Percentiles rank a stretch among this genome's conserved stretches.
Conservation (phyloP, 257 asterid species). For the Echites panduratus region DNA sequence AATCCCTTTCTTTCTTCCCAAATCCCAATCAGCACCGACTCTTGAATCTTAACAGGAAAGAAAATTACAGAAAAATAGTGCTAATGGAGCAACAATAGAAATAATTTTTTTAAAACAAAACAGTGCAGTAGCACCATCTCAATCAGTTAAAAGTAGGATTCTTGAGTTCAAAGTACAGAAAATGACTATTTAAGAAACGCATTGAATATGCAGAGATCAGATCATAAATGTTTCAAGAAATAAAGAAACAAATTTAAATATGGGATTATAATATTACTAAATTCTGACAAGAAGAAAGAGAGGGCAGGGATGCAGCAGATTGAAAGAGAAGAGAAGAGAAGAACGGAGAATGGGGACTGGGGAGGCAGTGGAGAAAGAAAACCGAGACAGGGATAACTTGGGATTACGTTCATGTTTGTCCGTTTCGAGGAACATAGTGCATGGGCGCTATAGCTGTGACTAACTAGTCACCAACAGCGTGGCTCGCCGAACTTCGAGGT, state of each 20-base stretch:
- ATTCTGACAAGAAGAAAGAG: conserved; percentile 8
- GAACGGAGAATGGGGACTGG: neutral
- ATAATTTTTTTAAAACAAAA: no score
- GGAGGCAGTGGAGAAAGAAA: neutral
- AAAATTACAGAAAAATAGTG: no score
- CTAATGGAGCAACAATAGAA: no score
- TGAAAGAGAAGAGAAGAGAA: conserved; percentile 1
- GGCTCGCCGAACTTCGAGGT: conserved; percentile 38
- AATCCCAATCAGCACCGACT: conserved; percentile 14
- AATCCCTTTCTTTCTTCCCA: neutral
- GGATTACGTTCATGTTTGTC: conserved; percentile 39
- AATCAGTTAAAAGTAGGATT: neutral
- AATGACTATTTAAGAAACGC: conserved; percentile 2
- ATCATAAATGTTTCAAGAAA: conserved; percentile 9
- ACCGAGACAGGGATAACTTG: neutral
- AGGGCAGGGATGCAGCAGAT: neutral
- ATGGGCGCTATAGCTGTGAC: conserved; percentile 11
- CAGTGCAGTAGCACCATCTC: neutral
- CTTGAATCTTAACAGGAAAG: no score
- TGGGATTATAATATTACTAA: neutral
- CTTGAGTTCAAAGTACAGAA: neutral
- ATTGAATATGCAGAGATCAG: conserved; percentile 11
- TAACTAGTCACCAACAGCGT: conserved; percentile 44
- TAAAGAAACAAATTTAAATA: neutral
- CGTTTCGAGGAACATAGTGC: conserved; percentile 40